A percentile compares a stretch with the other conserved stretches of the same genome.
These are phyloP conservation scores for Draba incana DNA, from an alignment of 345 rosid species.

Conservation along the genomic window DNA sequence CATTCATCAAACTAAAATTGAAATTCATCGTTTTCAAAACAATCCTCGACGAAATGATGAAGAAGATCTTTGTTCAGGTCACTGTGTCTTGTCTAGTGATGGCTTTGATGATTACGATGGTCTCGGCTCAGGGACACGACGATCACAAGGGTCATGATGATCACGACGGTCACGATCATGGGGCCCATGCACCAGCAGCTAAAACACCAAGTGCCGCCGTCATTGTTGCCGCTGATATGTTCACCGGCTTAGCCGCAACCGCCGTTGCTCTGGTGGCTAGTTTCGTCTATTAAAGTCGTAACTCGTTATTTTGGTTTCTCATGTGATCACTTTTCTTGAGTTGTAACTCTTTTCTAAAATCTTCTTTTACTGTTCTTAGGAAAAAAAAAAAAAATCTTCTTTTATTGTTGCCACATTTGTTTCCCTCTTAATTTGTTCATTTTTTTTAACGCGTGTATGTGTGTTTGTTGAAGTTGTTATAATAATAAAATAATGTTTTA, in stretches of 20 bases:
- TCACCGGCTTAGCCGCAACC: slow-evolving; percentile 25
- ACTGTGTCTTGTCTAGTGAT: slow-evolving; percentile 24
- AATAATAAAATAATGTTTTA: neutral
- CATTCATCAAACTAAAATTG: neutral
- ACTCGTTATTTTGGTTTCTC: neutral
- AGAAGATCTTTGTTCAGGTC: slow-evolving; percentile 31
- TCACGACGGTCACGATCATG: slow-evolving; percentile 19
- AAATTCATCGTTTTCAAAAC: neutral
- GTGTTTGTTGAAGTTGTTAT: neutral
- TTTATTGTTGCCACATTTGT: neutral
- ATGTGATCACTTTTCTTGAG: neutral
- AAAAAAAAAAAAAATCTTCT: neutral
- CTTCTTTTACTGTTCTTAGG: too few relatives aligned
- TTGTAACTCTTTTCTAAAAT: neutral
- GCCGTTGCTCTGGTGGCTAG: slow-evolving; percentile 31
- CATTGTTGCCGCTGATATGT: slow-evolving; percentile 6
- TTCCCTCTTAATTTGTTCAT: neutral
- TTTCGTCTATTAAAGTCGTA: slow-evolving; percentile 21
- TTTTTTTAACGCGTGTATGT: too few relatives aligned
- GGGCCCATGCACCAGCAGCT: slow-evolving; percentile 16
- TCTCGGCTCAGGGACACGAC: slow-evolving; percentile 16
- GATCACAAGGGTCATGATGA: slow-evolving; percentile 2
- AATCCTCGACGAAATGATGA: neutral
- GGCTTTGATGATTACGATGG: slow-evolving; percentile 24
- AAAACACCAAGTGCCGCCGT: slow-evolving; percentile 15